Evolutionary conservation across 2,329 filamentous ascomycete genomes (phyloP), one percentile per base, ranked within the genome.

Genomic region (Leptographium radiaticola): DNA sequence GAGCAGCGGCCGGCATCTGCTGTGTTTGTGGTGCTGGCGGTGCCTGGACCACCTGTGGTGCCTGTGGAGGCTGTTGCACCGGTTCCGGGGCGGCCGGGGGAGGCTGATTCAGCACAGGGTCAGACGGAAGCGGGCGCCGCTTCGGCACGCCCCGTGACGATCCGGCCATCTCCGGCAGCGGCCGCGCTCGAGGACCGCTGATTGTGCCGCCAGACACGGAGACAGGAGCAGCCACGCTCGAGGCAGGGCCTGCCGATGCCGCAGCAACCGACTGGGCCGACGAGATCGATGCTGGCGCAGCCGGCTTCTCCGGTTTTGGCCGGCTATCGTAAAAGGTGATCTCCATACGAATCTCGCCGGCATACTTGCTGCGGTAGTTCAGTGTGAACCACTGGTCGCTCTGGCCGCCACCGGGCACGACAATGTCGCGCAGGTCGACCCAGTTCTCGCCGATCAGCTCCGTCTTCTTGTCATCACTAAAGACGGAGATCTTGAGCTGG

Each of bases 401-500:
- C 70, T 96, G 89, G n/a, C 93, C 90, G 49, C 93, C 93, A 49
- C 93, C 90, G 2, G 83, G 75, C 20, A 90, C 77, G 58, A 98
- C 79, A 62, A 98, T 86, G 61, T 81, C 78, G 60, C 83, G 82
- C 56, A 98, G 75, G 64, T 87, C 86, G 55, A 97, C 80, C 84
- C 88, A 96, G 8, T 87, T 83, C 69, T 98, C 93, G 59, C 93
- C 93, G 62, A 98, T 96, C 59, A 98, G 70, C 61, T 98, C 93
- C 0, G 91, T 97, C 72, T 86, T 94, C 73, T 96, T 97, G 70
- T 98, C 93, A 64, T 98, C 93, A 66, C 95, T 96, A 72, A 98
- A 98, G 7, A 97, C 81, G 3, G 91, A 96, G 16, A 97, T 77
- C 67, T 98, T 98, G 55, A 98, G 77, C 66, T 90, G 88, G 70